Evolutionary conservation across 2,329 filamentous ascomycete genomes (phyloP).

Genomic region (Pseudocercospora fuligena): DNA sequence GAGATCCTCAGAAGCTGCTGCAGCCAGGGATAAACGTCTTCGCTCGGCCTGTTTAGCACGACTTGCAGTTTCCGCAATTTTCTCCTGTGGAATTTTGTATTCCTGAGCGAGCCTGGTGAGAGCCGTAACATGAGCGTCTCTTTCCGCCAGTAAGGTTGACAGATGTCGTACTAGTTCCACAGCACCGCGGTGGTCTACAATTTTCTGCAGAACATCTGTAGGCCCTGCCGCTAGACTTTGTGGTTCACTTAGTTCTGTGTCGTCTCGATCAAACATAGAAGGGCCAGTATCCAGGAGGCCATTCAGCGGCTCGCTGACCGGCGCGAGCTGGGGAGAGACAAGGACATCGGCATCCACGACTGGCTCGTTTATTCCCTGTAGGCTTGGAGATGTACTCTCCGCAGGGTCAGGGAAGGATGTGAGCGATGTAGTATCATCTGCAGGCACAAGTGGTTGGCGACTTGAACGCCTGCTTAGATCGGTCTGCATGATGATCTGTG

Average conservation of each 20-base stretch:
- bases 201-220: conserved; percentile 30
- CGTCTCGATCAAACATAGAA: conserved; percentile 40
- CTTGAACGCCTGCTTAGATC: conserved; percentile 28
- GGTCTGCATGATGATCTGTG: conserved; percentile 17
- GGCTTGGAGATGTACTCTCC: conserved; percentile 23
- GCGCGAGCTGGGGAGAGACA: conserved; percentile 7
- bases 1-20: conserved; percentile 31
- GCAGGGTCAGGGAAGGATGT: conserved; percentile 41
- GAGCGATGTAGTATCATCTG: conserved; percentile 36
- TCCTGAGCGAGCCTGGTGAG: conserved; percentile 41
- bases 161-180: conserved; percentile 37
- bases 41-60: conserved; percentile 38
- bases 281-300: conserved; percentile 38
- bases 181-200: conserved; percentile 40
- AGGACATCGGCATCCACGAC: conserved; percentile 11
- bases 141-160: conserved; percentile 36
- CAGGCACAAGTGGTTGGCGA: conserved; percentile 24
- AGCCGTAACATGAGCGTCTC: conserved; percentile 42
- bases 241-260: conserved; percentile 26
- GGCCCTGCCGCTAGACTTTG: conserved; percentile 36
- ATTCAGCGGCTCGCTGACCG: conserved; percentile 30
- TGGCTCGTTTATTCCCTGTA: conserved; percentile 22
- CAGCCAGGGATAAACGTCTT: conserved; percentile 33
- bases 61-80: conserved; percentile 34
- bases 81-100: conserved; percentile 37